Evolutionary conservation across 495 filamentous ascomycete genomes (phyloP).

Genomic region (Aspergillus conjunctus): DNA sequence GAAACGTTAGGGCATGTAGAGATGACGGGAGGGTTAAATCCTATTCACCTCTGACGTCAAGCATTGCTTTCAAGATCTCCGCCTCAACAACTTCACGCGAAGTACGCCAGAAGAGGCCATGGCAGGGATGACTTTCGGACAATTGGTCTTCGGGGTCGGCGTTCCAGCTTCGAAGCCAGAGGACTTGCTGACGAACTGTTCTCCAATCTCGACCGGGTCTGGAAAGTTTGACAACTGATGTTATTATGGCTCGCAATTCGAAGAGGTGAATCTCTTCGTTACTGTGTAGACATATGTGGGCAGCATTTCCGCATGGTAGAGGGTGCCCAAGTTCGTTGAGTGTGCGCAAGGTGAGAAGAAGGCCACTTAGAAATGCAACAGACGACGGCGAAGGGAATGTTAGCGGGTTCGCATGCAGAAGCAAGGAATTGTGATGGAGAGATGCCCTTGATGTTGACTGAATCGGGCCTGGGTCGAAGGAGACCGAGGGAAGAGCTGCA

Average conservation of each 20-base stretch:
- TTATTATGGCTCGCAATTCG: slow-evolving; percentile 65
- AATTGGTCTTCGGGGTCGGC: slow-evolving; percentile 46
- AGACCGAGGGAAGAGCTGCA: slow-evolving; percentile 32
- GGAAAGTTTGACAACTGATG: slow-evolving; percentile 50
- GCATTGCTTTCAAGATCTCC: slow-evolving; percentile 73
- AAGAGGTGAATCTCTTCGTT: slow-evolving; percentile 64
- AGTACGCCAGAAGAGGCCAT: slow-evolving; percentile 74
- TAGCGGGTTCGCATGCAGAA: slow-evolving; percentile 63
- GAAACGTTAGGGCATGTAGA: slow-evolving; percentile 21
- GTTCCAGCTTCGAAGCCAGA: slow-evolving; percentile 86
- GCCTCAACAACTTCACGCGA: slow-evolving; percentile 64
- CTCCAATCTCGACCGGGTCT: slow-evolving; percentile 71
- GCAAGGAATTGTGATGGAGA: slow-evolving; percentile 57
- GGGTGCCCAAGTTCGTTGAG: slow-evolving; percentile 61
- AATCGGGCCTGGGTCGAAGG: slow-evolving; percentile 40
- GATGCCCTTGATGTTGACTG: slow-evolving; percentile 48
- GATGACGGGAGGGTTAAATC: too few species aligned
- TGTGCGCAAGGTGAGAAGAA: slow-evolving; percentile 68
- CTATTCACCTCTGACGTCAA: slow-evolving; percentile 65
- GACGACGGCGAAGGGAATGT: slow-evolving; percentile 65
- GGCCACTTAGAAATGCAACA: slow-evolving; percentile 63
- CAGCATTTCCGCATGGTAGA: slow-evolving; percentile 57
- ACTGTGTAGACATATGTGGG: slow-evolving; percentile 46
- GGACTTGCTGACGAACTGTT: slow-evolving; percentile 61
- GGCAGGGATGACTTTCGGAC: slow-evolving; percentile 32